Evolutionary conservation across 2,329 filamentous ascomycete species (phyloP).

Genomic region (Colletotrichum caudatum): DNA sequence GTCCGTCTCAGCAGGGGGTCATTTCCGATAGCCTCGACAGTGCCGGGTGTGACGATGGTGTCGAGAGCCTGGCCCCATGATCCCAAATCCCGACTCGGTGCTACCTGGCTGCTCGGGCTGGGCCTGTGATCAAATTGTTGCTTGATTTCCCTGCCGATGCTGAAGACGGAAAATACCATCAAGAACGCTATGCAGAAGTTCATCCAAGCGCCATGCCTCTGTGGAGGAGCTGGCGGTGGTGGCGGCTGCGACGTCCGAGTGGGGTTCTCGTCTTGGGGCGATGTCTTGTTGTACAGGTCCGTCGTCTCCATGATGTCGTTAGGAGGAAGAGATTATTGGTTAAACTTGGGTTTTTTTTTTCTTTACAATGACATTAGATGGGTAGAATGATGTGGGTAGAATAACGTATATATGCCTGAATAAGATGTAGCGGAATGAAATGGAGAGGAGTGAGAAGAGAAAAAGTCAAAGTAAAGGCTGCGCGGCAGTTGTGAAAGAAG

Average conservation of each 20-base stretch:
- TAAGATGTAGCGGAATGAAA: background rate
- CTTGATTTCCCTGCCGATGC: slow-evolving; percentile 31
- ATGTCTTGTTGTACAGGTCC: slow-evolving; percentile 26
- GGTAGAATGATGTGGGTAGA: background rate
- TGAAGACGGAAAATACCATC: slow-evolving; percentile 39
- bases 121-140: slow-evolving; percentile 1
- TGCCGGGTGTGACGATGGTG: slow-evolving; percentile 34
- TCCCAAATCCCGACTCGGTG: background rate
- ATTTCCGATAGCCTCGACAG: slow-evolving; percentile 32
- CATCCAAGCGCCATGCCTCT: slow-evolving; percentile 1
- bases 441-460: background rate
- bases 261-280: slow-evolving; percentile 7
- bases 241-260: background rate
- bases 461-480: background rate
- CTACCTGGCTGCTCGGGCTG: background rate
- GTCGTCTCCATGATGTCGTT: slow-evolving; percentile 6
- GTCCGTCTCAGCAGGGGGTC: slow-evolving; percentile 36
- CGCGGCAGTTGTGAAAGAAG: slow-evolving; percentile 20
- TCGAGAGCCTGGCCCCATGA: slow-evolving; percentile 41
- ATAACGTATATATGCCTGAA: no score
- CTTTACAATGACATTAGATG: slow-evolving; percentile 29
- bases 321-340: background rate
- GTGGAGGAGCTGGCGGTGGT: background rate
- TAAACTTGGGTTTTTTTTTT: no score
- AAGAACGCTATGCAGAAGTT: slow-evolving; percentile 31